Evolutionary conservation across 768 basidiomycete species (phyloP), one percentile per base, ranked within the genome.

Genomic region (Tricholoma sp.): DNA sequence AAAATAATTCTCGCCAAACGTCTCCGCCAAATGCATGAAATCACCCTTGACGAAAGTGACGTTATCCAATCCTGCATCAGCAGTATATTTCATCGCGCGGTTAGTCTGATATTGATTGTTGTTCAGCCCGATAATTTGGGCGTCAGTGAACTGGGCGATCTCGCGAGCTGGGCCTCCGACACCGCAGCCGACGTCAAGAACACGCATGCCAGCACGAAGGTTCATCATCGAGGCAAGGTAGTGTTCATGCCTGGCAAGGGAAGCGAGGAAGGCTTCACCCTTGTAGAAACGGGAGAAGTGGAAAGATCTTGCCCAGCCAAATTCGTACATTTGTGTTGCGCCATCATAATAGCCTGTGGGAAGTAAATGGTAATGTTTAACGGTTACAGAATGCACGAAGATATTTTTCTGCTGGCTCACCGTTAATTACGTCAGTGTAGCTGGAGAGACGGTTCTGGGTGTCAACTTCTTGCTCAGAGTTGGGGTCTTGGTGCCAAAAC

Each of bases 161-260:
- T 94, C 91, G 50, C 96, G 84, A 8, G 97, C 97, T 21, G 97
- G 97, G 0, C 97, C 97, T 50, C 97, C 97, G 54, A 99, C 89
- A 69, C 97, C 97, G 71, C 97, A 98, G 3, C 97, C 97, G 58
- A 99, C 95, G 68, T 99, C 97, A 59, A 99, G 87, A 41, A 99
- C 95, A 32, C 88, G 84, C 94, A 97, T 97, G 43, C 94, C 92
- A 0, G 94, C 84, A 52, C 83, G 83, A 59, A 99, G 76, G 49
- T 73, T 70, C 88, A 98, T 94, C 67, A 91, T 83, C 8, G 88
- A 77, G 4, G 94, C 86, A 62, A 99, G 91, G 76, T 95, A 98
- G 76, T 99, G 96, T 75, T 99, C 96, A 66, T 98, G 96, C 41
- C 97, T 88, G 24, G 96, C 94, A 53, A 93, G 74, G 5, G 86